Base-by-base conservation (phyloP, 306 rosid genomes). In the Vigna reflexopilosa region DNA sequence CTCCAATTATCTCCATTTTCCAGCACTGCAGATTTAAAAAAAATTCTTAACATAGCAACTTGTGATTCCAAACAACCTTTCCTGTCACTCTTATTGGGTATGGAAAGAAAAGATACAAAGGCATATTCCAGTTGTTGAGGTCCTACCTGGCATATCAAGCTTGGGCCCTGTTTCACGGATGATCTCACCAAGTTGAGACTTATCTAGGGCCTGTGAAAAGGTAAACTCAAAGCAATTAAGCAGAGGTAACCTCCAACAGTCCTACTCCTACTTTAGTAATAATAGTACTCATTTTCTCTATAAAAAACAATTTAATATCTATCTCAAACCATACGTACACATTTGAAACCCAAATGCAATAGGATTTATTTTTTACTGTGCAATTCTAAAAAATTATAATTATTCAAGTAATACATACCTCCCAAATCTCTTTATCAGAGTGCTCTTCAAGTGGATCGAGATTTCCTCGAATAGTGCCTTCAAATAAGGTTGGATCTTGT, bases 1-100 rank as follows among this genome's bases (percentile, higher is more conserved):
- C 98, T 93, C 98, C 96, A 93, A 72, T 93, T 93, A 82, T 93
- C 98, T 85, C 98, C 98, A 90, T 89, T 93, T 80, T 93, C 98
- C 26, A 93, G 74, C 76, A 93, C 98, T 93, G 91, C 62, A 79
- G 34, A 69, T 75, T 81, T 40, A 7, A 40, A 57, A 56, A 66
- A 15, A 40, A 67, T 36, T n/a, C 28, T 26, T 80, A 65, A 51
- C 30, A 75, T 67, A 15, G 70, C 49, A 42, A 36, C 47, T 77
- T 51, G 52, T 61, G 26, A 62, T 42, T 70, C 47, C 20, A 70
- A 76, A 61, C 6, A 42, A 24, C 30, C 62, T 49, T 28, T 14
- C 32, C 9, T 57, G 45, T 28, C 9, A 7, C 44, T 50, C 26
- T 65, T 20, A 12, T 17, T n/a, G 77, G 34, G n/a, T 11, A 36